These are phyloP conservation scores for Hanseniaspora osmophila DNA, from an alignment of 805 yeast species.

Conservation along the genomic window DNA sequence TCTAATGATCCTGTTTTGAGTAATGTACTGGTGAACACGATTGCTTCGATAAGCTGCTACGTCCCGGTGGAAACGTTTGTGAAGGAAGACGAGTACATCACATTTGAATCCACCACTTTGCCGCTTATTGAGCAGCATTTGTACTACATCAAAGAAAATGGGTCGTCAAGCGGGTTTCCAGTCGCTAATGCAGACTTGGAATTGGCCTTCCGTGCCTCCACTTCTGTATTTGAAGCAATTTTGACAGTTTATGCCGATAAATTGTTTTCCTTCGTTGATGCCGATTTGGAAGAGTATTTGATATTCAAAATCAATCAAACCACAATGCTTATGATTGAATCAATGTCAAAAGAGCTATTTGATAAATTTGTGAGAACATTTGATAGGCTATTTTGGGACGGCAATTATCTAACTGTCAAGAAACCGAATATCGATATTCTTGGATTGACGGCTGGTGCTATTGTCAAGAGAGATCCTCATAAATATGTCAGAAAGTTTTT, in stretches of 20 bases:
- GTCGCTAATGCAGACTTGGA: constrained; percentile 34
- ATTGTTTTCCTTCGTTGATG: constrained; percentile 49
- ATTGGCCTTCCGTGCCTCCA: constrained; percentile 54
- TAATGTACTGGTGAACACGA: constrained; percentile 47
- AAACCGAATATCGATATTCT: constrained; percentile 48
- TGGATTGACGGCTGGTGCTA: constrained; percentile 58
- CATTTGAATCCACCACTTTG: constrained; percentile 26
- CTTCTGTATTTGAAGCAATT: constrained; percentile 53
- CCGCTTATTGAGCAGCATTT: constrained; percentile 58
- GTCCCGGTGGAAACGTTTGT: constrained; percentile 56
- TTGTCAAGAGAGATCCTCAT: constrained; percentile 42
- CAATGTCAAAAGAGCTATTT: constrained; percentile 46
- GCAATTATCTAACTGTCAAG: constrained; percentile 44
- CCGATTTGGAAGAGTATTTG: constrained; percentile 25
- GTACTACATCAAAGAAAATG: constrained; percentile 27
- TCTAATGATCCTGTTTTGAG: constrained; percentile 74
- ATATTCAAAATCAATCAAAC: constrained; percentile 29
- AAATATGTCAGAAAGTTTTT: constrained; percentile 15
- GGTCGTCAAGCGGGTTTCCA: constrained; percentile 18
- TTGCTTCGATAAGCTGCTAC: constrained; percentile 56
- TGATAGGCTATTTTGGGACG: constrained; percentile 28
- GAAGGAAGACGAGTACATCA: constrained; percentile 24
- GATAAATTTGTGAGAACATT: constrained; percentile 27
- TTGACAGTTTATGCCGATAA: constrained; percentile 42
- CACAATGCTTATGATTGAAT: constrained; percentile 37